These are phyloP conservation scores for Suhomyces bribrorum DNA, from an alignment of 1,139 yeast species.

Conservation along the genomic window DNA sequence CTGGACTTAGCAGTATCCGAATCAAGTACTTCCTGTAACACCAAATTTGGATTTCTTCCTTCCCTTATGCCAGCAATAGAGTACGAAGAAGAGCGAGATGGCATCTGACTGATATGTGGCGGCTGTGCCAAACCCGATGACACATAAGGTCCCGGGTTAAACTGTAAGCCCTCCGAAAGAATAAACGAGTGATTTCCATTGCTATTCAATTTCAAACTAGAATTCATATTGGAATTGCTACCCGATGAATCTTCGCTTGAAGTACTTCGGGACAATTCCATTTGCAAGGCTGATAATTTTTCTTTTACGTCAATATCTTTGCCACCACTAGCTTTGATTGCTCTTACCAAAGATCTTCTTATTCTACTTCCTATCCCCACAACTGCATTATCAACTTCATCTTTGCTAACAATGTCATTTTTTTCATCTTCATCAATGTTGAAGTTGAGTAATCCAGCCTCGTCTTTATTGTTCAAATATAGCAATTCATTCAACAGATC, in stretches of 20 bases:
- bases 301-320: conserved; percentile 30
- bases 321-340: conserved; percentile 39
- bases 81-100: conserved; percentile 22
- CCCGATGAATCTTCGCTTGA: conserved; percentile 38
- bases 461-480: conserved; percentile 29
- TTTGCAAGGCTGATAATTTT: conserved; percentile 26
- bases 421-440: conserved; percentile 11
- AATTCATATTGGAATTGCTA: conserved; percentile 16
- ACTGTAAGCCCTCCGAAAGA: conserved; percentile 34
- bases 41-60: conserved; percentile 25
- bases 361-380: conserved; percentile 74
- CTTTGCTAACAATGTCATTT: conserved; percentile 52
- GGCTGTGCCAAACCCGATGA: conserved; percentile 8
- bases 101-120: conserved; percentile 4
- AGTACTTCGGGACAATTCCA: conserved; percentile 33
- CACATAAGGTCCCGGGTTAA: conserved; percentile 9
- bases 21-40: conserved; percentile 41
- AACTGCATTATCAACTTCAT: conserved; percentile 76
- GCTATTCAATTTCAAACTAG: conserved; percentile 17
- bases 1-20: conserved; percentile 28
- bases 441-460: conserved; percentile 15
- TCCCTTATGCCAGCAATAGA: conserved; percentile 39
- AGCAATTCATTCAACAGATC: conserved; percentile 42
- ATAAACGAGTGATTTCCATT: conserved; percentile 33
- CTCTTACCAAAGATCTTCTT: conserved; percentile 59